Conservation (phyloP, 257 asterid species). For the Primulina tabacum region DNA sequence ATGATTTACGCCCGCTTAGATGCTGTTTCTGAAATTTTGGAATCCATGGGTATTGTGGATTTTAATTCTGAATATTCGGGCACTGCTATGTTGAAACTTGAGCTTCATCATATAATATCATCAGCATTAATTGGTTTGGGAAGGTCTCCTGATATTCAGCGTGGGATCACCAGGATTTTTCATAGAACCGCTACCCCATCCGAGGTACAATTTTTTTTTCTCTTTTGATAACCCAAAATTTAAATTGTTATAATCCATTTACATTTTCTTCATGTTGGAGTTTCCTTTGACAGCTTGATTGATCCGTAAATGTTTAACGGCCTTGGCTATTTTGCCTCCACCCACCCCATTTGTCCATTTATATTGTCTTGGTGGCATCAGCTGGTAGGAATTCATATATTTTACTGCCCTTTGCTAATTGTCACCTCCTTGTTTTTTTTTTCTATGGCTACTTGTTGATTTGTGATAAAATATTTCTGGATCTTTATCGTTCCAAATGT, state of each 20-base stretch:
- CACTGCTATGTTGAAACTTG: slow-evolving; percentile 36
- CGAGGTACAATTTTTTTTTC: slow-evolving; percentile 47
- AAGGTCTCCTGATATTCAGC: slow-evolving; percentile 80
- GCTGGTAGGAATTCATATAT: too few relatives aligned
- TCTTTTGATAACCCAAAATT: neutral
- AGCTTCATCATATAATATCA: slow-evolving; percentile 60
- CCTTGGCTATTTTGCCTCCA: neutral
- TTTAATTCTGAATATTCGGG: slow-evolving; percentile 38
- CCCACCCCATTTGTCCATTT: neutral
- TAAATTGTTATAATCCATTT: neutral
- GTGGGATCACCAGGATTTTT: slow-evolving; percentile 88
- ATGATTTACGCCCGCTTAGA: slow-evolving; percentile 78
- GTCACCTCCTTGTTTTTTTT: neutral
- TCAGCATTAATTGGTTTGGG: slow-evolving; percentile 61
- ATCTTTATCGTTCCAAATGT: neutral
- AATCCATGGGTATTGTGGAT: slow-evolving; percentile 50
- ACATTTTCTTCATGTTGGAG: neutral
- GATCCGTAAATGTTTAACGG: neutral
- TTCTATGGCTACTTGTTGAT: slow-evolving; percentile 6
- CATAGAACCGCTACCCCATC: slow-evolving; percentile 83
- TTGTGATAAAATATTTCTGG: neutral
- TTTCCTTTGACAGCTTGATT: slow-evolving; percentile 1
- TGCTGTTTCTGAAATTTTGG: slow-evolving; percentile 83
- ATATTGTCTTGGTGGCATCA: too few relatives aligned
- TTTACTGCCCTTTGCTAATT: too few relatives aligned